Percentiles rank a stretch among this genome's conserved stretches.
phyloP scores from a whole-genome alignment of 2,329 filamentous ascomycete genomes.

The Ustilaginoidea virens region DNA sequence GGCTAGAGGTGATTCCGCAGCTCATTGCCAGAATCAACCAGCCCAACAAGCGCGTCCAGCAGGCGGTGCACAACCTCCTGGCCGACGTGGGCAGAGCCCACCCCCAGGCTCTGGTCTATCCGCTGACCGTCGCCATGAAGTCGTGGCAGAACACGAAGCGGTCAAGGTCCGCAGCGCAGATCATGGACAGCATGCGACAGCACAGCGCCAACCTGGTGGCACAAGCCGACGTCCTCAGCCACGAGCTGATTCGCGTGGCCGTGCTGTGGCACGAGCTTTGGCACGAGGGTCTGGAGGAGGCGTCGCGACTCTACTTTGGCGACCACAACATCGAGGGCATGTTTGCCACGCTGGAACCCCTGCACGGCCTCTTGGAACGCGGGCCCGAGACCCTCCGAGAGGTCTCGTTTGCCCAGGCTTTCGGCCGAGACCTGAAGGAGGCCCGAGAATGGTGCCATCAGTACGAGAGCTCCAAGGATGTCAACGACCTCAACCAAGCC shows the following conservation, averaged over 20 bases:
- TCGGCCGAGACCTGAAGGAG: conserved; percentile 87
- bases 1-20: conserved; percentile 96
- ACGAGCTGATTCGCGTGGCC: conserved; percentile 91
- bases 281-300: conserved; percentile 96
- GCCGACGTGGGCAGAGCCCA: conserved; percentile 87
- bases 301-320: conserved; percentile 89
- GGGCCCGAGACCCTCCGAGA: conserved; percentile 89
- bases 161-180: conserved; percentile 74
- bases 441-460: conserved; percentile 92
- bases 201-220: conserved; percentile 88
- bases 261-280: conserved; percentile 98
- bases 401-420: conserved; percentile 94
- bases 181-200: conserved; percentile 96
- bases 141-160: conserved; percentile 68
- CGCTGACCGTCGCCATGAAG: conserved; percentile 95
- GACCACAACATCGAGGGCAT: conserved; percentile 97
- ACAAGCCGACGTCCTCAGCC: conserved; percentile 87
- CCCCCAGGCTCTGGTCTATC: conserved; percentile 92
- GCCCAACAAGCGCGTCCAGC: conserved; percentile 74
- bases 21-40: conserved; percentile 96
- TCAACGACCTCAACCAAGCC: conserved; percentile 90
- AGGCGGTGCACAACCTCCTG: conserved; percentile 81
- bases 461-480: conserved; percentile 75
- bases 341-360: conserved; percentile 77
- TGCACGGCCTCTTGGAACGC: conserved; percentile 81